Percentiles rank a stretch among this genome's conserved stretches.
Conservation (phyloP, 331 rosid species). For the Quercus phellos region DNA sequence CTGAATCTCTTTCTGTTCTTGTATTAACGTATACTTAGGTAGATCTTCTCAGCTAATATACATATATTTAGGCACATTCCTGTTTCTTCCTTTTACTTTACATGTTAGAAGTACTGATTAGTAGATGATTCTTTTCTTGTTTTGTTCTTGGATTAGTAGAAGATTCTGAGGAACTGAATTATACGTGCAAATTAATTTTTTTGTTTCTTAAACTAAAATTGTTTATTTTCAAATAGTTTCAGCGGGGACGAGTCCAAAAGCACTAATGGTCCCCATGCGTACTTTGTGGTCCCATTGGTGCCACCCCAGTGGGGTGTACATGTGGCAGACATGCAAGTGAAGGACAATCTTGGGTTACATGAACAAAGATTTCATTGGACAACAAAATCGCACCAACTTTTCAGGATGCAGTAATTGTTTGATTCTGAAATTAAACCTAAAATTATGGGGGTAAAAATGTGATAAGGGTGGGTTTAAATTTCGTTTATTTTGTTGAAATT, state of each 20-base stretch:
- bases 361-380: conserved; percentile 21
- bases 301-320: conserved; percentile 19
- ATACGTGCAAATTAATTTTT: not conserved
- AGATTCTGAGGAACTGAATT: not conserved
- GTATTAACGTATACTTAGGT: too few relatives aligned
- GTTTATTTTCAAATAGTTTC: not conserved
- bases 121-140: not conserved
- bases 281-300: conserved; percentile 35
- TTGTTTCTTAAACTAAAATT: too few relatives aligned
- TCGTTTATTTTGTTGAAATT: too few relatives aligned
- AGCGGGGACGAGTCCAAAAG: not conserved
- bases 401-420: not conserved
- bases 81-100: not conserved
- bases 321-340: conserved; percentile 53
- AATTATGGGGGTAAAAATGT: too few relatives aligned
- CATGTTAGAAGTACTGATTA: not conserved
- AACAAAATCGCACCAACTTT: conserved; percentile 24
- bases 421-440: not conserved
- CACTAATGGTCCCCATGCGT: conserved; percentile 28
- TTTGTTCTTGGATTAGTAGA: too few relatives aligned
- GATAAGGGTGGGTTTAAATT: too few relatives aligned
- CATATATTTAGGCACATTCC: not conserved
- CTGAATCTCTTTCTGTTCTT: too few relatives aligned
- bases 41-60: not conserved
- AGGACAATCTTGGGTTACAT: conserved; percentile 38